These are phyloP conservation scores for Moesziomyces parantarcticus DNA, from an alignment of 1,284 basidiomycete species.

Conservation along the genomic window DNA sequence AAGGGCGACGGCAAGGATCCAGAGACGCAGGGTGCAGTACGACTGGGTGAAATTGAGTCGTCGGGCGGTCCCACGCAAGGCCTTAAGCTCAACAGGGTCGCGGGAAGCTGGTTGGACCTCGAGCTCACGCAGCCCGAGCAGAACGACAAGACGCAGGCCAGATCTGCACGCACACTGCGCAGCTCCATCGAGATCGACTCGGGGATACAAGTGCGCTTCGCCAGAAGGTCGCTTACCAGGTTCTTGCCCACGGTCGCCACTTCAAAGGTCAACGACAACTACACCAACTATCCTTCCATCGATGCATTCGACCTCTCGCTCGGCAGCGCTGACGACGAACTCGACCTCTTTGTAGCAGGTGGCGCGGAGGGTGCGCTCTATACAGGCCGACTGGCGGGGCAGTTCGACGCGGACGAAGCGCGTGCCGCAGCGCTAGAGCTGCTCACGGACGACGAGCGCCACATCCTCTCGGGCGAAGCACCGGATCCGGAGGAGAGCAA, in stretches of 20 bases:
- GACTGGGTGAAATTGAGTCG: slow-evolving; percentile 19
- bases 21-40: slow-evolving; percentile 54
- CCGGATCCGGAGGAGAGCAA: slow-evolving; percentile 24
- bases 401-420: slow-evolving; percentile 13
- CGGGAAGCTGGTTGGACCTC: slow-evolving; percentile 32
- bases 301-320: slow-evolving; percentile 46
- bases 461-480: slow-evolving; percentile 14
- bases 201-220: slow-evolving; percentile 17
- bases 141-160: background rate
- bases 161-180: slow-evolving; percentile 36
- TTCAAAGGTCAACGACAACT: slow-evolving; percentile 45
- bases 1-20: slow-evolving; percentile 45
- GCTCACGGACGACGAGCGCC: slow-evolving; percentile 20
- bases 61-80: slow-evolving; percentile 25
- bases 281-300: slow-evolving; percentile 46
- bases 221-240: slow-evolving; percentile 14
- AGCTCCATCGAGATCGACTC: slow-evolving; percentile 28
- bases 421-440: slow-evolving; percentile 7
- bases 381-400: slow-evolving; percentile 15
- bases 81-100: slow-evolving; percentile 22
- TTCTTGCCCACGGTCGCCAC: slow-evolving; percentile 26
- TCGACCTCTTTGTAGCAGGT: slow-evolving; percentile 46
- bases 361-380: slow-evolving; percentile 46
- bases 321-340: slow-evolving; percentile 24
- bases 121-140: slow-evolving; percentile 9